phyloP scores from a whole-genome alignment of 1,284 basidiomycete species.

The Pulveroboletus sp. region DNA sequence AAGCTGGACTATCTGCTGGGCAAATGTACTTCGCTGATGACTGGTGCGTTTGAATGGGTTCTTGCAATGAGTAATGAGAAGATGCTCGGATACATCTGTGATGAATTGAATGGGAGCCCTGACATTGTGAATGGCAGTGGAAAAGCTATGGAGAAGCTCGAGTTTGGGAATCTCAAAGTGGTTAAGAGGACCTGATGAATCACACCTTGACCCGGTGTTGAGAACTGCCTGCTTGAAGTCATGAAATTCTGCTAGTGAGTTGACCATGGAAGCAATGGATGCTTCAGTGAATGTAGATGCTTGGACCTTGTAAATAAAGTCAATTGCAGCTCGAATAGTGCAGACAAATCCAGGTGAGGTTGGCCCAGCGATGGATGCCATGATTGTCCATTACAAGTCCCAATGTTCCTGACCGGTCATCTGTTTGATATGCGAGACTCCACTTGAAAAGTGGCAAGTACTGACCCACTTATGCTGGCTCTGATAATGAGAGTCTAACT shows the following conservation, averaged over 20 bases:
- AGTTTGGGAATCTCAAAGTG: background rate
- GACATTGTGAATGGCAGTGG: background rate
- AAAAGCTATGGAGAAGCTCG: background rate
- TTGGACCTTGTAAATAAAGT: background rate
- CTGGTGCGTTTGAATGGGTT: background rate
- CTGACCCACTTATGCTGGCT: slow-evolving; percentile 8
- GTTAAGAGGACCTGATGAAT: background rate
- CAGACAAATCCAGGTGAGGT: background rate
- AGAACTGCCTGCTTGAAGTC: background rate
- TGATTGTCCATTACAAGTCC: slow-evolving; percentile 6
- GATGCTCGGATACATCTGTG: background rate
- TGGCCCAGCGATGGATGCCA: background rate
- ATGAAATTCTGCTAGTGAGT: background rate
- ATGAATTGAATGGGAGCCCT: background rate
- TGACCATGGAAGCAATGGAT: background rate
- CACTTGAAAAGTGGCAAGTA: slow-evolving; percentile 2
- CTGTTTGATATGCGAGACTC: background rate
- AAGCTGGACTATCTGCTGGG: background rate
- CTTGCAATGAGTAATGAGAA: background rate
- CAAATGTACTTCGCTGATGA: background rate
- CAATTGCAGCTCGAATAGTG: background rate
- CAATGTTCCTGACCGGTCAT: background rate
- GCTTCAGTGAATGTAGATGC: background rate
- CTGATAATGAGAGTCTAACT: slow-evolving; percentile 3
- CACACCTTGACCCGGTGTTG: background rate